Evolutionary conservation across 352 stramenopile genomes (phyloP).

Genomic region (Pythium periplocum): DNA sequence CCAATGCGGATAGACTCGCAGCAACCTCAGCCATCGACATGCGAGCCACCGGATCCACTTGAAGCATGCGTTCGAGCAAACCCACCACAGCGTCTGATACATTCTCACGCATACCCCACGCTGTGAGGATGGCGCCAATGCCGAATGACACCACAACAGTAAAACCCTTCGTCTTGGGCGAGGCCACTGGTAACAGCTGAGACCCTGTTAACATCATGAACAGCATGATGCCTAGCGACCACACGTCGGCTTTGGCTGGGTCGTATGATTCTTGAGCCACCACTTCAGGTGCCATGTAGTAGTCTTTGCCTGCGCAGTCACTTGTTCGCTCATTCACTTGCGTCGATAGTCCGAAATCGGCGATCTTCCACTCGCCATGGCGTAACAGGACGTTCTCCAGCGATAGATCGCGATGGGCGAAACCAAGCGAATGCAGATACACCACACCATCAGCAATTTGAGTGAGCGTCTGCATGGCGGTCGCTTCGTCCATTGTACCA

Average conservation of each 20-base stretch:
- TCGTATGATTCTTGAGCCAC: slow-evolving; percentile 6
- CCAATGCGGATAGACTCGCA: no score
- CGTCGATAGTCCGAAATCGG: slow-evolving; percentile 12
- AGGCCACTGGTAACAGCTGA: slow-evolving; percentile 5
- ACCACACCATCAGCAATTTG: slow-evolving; percentile 5
- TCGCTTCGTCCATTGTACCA: neutral
- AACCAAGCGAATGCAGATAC: slow-evolving; percentile 5
- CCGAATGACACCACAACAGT: neutral
- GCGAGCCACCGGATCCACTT: neutral
- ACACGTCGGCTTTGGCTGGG: slow-evolving; percentile 7
- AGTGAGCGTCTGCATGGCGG: neutral
- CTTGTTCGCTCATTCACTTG: neutral
- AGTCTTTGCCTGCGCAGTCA: slow-evolving; percentile 11
- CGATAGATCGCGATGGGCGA: slow-evolving; percentile 20
- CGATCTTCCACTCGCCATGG: slow-evolving; percentile 14
- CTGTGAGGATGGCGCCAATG: neutral
- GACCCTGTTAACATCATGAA: slow-evolving; percentile 12
- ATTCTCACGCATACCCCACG: neutral
- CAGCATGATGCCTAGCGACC: slow-evolving; percentile 14
- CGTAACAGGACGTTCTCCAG: slow-evolving; percentile 21
- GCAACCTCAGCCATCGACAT: no score
- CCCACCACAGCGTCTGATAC: neutral
- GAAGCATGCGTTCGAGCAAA: neutral
- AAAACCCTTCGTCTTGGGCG: neutral
- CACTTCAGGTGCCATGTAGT: slow-evolving; percentile 20